Percentiles rank a stretch among this genome's conserved stretches.
phyloP scores from a whole-genome alignment of 1,284 basidiomycete genomes.

The Ustilago bromivora region DNA sequence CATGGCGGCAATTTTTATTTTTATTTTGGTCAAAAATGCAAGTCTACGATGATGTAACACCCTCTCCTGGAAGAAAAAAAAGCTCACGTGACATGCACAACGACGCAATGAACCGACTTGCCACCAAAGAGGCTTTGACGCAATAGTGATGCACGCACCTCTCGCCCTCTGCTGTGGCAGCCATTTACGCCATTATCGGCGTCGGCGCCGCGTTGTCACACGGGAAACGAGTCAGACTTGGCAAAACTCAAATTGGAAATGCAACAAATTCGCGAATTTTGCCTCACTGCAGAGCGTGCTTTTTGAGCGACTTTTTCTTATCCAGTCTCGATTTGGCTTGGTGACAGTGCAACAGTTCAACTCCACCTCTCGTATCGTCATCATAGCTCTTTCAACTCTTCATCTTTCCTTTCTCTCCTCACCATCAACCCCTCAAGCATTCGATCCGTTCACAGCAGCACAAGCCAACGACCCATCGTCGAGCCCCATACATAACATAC shows the following conservation, averaged over 20 bases:
- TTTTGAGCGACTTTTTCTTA: not conserved
- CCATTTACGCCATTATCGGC: not conserved
- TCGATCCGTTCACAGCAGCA: not conserved
- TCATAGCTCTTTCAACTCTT: not conserved
- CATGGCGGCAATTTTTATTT: not conserved
- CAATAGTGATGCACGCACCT: not conserved
- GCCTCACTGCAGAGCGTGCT: not conserved
- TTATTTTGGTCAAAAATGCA: not conserved
- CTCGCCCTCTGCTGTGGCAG: not conserved
- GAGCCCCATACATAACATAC: constrained; percentile 6
- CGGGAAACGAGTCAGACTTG: constrained; percentile 3
- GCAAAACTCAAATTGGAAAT: constrained; percentile 1
- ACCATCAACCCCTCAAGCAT: constrained; percentile 6
- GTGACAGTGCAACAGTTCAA: not conserved
- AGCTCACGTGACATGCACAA: constrained; percentile 9
- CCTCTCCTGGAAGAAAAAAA: not conserved
- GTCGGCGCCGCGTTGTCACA: constrained; percentile 5
- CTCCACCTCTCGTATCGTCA: not conserved
- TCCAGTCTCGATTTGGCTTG: not conserved
- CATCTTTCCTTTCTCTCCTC: constrained; percentile 3
- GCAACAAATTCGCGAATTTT: constrained; percentile 3
- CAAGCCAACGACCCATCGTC: constrained; percentile 4
- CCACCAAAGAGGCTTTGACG: not conserved
- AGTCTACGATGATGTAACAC: constrained; percentile 2
- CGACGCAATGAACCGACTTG: constrained; percentile 7